Percentiles rank a stretch among this genome's conserved stretches.
These are phyloP conservation scores for Penicillium sp. DNA, from an alignment of 2,329 filamentous ascomycete species.

Conservation along the genomic window DNA sequence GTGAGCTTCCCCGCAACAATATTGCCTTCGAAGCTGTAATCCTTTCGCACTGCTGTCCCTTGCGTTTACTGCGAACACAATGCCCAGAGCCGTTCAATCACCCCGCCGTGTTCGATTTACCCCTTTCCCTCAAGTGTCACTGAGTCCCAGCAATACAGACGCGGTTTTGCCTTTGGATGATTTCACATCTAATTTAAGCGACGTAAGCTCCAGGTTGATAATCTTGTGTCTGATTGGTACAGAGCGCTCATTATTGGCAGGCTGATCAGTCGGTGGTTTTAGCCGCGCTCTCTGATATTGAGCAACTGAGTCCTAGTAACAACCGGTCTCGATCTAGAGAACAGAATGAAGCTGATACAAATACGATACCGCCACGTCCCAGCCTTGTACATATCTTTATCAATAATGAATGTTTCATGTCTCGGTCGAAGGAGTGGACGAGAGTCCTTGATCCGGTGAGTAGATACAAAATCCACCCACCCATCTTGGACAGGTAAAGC, in stretches of 20 bases:
- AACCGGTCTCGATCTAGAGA: neutral
- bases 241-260: neutral
- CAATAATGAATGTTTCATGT: conserved; percentile 24
- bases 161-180: neutral
- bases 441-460: conserved; percentile 25
- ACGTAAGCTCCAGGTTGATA: neutral
- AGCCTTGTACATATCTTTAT: conserved; percentile 21
- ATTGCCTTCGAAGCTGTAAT: neutral
- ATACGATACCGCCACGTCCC: conserved; percentile 23
- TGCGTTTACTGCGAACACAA: neutral
- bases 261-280: neutral
- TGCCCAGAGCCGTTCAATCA: neutral
- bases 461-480: neutral
- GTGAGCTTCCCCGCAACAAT: neutral
- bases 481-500: neutral
- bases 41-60: neutral
- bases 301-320: neutral
- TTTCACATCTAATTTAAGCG: neutral
- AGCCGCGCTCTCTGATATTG: neutral
- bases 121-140: conserved; percentile 1
- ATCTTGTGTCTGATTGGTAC: neutral
- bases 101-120: neutral
- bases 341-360: neutral
- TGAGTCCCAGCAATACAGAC: neutral
- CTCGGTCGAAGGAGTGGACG: conserved; percentile 20